phyloP scores from a whole-genome alignment of 139 green algal species.

The Chlamydomonas applanata region DNA sequence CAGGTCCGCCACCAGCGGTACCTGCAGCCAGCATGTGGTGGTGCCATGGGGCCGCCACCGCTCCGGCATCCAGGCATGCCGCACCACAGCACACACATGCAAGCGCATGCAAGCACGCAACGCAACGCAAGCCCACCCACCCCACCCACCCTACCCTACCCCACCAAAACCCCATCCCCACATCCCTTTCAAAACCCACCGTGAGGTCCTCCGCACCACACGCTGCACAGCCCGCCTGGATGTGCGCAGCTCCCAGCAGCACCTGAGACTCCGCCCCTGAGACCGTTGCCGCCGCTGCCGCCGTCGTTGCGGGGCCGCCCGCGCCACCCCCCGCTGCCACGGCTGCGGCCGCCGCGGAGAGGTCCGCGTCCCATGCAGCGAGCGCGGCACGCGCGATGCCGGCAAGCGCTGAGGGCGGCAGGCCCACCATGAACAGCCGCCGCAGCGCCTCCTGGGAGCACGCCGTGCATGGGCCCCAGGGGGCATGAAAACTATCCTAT shows the following conservation, averaged over 20 bases:
- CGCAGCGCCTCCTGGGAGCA: neutral
- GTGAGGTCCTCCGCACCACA: neutral
- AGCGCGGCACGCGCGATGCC: constrained; percentile 13
- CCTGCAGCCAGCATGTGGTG: neutral
- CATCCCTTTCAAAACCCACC: neutral
- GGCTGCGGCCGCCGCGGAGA: constrained; percentile 1
- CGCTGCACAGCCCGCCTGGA: neutral
- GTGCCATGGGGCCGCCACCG: no score
- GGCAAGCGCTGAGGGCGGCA: neutral
- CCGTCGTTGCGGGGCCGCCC: neutral
- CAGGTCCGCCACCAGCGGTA: constrained; percentile 19
- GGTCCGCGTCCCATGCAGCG: constrained; percentile 15
- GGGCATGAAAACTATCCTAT: neutral
- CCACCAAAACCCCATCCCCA: no score
- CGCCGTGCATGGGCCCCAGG: no score
- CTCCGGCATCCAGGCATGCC: no score
- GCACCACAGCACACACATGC: neutral
- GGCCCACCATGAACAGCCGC: neutral
- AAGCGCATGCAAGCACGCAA: no score
- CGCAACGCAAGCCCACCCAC: no score
- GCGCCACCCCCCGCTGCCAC: neutral
- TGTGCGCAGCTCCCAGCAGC: neutral
- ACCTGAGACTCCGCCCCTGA: neutral
- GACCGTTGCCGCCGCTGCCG: neutral
- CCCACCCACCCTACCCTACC: no score